phyloP scores from a whole-genome alignment of 2,329 filamentous ascomycete species.

The Aspergillus terreus region DNA sequence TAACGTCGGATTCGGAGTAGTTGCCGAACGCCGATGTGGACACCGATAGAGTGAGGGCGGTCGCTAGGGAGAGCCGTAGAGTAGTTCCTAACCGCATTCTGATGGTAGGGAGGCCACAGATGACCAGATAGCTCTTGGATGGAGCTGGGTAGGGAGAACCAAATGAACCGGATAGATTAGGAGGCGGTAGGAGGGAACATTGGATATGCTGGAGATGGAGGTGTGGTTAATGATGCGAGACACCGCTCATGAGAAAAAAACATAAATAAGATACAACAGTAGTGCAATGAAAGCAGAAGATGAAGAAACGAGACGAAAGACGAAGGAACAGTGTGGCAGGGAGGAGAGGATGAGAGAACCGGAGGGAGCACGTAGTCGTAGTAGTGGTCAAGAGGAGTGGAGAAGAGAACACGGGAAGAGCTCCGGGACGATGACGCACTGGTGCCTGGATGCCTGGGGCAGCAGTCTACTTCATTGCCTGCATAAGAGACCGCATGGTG shows the following conservation, averaged over 20 bases:
- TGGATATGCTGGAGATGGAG: constrained; percentile 2
- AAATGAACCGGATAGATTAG: background rate
- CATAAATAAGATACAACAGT: background rate
- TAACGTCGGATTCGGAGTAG: constrained; percentile 58
- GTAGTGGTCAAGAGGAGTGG: background rate
- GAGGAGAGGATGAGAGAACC: constrained; percentile 9
- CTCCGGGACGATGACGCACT: background rate
- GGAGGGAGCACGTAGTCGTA: constrained; percentile 1
- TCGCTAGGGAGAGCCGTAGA: constrained; percentile 21
- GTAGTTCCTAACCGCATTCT: constrained; percentile 26
- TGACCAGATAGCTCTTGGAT: constrained; percentile 1
- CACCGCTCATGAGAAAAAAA: background rate
- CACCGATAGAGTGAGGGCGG: constrained; percentile 22
- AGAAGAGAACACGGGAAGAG: background rate
- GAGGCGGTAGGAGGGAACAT: background rate
- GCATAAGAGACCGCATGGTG: background rate
- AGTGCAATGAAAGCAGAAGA: background rate
- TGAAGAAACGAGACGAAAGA: background rate
- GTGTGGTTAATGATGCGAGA: constrained; percentile 1
- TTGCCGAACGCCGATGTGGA: constrained; percentile 39
- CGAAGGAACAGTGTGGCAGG: constrained; percentile 3
- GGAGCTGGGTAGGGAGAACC: constrained; percentile 2
- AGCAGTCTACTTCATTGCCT: constrained; percentile 8
- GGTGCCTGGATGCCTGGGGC: constrained; percentile 20
- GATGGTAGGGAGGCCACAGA: constrained; percentile 5